Conservation (phyloP, 2,329 filamentous ascomycete genomes). For the Thermothelomyces thermophilus region DNA sequence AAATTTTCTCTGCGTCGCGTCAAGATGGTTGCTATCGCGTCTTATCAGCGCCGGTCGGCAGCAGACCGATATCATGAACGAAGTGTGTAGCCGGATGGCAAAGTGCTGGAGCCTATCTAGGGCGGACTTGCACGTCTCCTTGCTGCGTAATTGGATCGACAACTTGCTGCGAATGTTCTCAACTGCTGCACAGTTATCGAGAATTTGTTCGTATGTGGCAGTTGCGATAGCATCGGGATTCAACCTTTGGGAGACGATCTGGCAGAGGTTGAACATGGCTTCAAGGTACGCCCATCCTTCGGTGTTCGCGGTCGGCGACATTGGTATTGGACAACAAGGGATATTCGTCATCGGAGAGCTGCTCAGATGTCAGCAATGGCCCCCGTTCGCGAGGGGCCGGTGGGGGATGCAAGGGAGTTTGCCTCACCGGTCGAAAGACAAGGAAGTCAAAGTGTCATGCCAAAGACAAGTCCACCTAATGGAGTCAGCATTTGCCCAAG, state of each 20-base stretch:
- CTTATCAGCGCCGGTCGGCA: conserved; percentile 56
- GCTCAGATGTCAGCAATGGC: background rate
- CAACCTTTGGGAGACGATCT: conserved; percentile 52
- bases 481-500: conserved; percentile 19
- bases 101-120: conserved; percentile 58
- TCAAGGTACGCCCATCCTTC: conserved; percentile 55
- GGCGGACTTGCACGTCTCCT: conserved; percentile 57
- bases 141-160: conserved; percentile 47
- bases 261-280: conserved; percentile 58
- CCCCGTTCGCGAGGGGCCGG: background rate
- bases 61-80: conserved; percentile 59
- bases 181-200: conserved; percentile 50
- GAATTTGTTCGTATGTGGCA: conserved; percentile 48
- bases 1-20: conserved; percentile 45
- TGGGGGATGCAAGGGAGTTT: background rate
- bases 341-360: conserved; percentile 59
- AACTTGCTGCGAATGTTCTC: conserved; percentile 46
- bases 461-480: conserved; percentile 55
- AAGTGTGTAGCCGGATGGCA: conserved; percentile 57
- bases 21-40: conserved; percentile 43
- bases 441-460: conserved; percentile 59
- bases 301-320: conserved; percentile 35
- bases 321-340: conserved; percentile 48
- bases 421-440: conserved; percentile 56
- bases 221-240: conserved; percentile 47